Evolutionary conservation across 1,139 yeast species (phyloP), one percentile per base, ranked within the genome.

Genomic region (Zygoascus meyerae): DNA sequence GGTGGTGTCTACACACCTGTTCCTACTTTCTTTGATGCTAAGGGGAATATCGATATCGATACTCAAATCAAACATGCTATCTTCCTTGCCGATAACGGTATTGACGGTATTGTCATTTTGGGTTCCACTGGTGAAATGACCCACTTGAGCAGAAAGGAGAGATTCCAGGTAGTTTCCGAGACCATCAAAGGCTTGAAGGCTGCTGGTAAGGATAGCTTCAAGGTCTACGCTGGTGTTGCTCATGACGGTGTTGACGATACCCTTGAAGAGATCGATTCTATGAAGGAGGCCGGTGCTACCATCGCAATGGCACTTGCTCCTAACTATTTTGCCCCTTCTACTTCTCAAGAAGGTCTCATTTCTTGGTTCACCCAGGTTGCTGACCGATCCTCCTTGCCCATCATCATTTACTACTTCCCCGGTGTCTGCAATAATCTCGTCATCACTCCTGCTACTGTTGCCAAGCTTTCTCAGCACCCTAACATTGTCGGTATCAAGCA

Each of bases 101-200:
- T 75, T 51, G 58, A 61, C 44, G 80, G 80, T 17, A 62, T 72
- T 11, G 75, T 74, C 8, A 60, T 74, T 10, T 67, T 73, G 51
- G 80, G 80, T 2, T 73, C 79, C 34, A 75, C 66, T 33, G 80
- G 79, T 34, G 79, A 75, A 57, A 68, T 72, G 51, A 66, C 71
- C 41, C 75, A 72, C 56, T 62, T 75, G 55, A 67, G 76, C 18
- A 62, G 68, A 47, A 53, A 60, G 16, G 80, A 75, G 58, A 65
- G 79, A 49, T 55, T 59, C 16, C 54, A 59, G 67, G 57, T 59
- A 64, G 55, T 67, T 69, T 2, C 60, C 58, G 52, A 57, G 17
- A 51, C 72, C 16, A 62, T 71, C 40, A 52, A 61, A 34, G 62
- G 59, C 42, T 67, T 71, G 44, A 56, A 63, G 8, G 71, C 64